Base-by-base conservation (phyloP, 2,329 filamentous ascomycete genomes). In the Penicillium sp. region DNA sequence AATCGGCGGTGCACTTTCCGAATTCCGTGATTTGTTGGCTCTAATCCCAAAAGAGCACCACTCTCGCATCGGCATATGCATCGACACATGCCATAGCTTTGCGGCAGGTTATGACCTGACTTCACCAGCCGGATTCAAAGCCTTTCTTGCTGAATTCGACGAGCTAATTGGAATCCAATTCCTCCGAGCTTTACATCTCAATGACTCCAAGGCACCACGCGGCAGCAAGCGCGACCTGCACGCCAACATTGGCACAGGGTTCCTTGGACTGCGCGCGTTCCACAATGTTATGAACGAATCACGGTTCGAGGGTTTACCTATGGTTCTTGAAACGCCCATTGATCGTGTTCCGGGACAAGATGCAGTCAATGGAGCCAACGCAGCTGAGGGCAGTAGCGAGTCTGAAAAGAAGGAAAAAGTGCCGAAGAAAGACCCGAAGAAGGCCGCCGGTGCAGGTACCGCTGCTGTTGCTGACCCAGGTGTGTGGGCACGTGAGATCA, bases 51-150 rank as follows among this genome's bases (percentile, higher is more conserved):
- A 70, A n/a, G 82, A 91, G 19, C 85, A 96, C 71, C 95, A 96
- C 76, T 72, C 78, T 40, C 85, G 94, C 30, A 87, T 99, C 2
- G 94, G 93, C 42, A 91, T 99, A 16, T 99, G 94, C 73, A 85
- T 99, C 53, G 94, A 99, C 71, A 99, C 94, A 0, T 99, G 94
- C 75, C 94, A 99, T 74, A 86, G 91, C 55, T 97, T 97, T 72
- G 93, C 93, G 0, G 92, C 90, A 0, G 94, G 94, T 6, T 94
- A 97, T 70, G 94, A 99, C 71, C 75, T 99, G 30, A 84, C 91
- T 49, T 85, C 87, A 0, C 87, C 90, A 0, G 81, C 84, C 47
- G 81, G 87, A 0, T 96, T 96, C 71, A 78, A 82, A 32, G 75
- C 80, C 46, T 94, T 91, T 0, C 83, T 97, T 72, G 72, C 82